Evolutionary conservation across 805 yeast genomes (phyloP).

Genomic region (Saccharomycopsis babjevae): DNA sequence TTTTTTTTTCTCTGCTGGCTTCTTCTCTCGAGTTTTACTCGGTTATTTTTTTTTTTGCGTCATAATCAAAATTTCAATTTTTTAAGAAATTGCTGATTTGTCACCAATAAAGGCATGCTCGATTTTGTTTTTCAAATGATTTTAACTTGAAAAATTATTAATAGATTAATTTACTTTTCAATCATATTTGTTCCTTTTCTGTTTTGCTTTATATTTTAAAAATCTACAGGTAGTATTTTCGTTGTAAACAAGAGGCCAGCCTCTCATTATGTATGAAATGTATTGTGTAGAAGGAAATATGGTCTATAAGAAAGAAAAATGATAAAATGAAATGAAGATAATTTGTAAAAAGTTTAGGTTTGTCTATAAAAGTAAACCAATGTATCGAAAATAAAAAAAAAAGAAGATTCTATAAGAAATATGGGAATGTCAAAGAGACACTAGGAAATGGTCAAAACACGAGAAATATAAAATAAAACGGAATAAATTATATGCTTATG

Average conservation of each 20-base stretch:
- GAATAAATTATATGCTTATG: not conserved
- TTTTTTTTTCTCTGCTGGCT: not conserved
- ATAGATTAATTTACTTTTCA: no score
- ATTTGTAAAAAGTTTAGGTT: not conserved
- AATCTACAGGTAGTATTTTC: not conserved
- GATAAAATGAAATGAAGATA: no score
- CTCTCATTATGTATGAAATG: not conserved
- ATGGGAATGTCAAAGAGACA: no score
- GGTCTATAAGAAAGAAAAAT: no score
- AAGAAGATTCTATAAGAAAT: no score
- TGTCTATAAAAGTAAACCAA: not conserved
- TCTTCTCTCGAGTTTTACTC: not conserved
- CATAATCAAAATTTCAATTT: not conserved
- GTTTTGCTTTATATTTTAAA: no score
- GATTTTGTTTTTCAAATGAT: no score
- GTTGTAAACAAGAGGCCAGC: not conserved
- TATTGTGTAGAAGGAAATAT: not conserved
- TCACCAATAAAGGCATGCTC: not conserved
- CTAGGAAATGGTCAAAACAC: no score
- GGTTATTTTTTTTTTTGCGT: not conserved
- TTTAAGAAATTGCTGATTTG: not conserved
- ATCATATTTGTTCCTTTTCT: no score
- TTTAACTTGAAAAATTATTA: no score
- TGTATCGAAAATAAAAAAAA: no score
- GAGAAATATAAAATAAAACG: not conserved